Evolutionary conservation across 805 yeast species (phyloP), one percentile per base, ranked within the genome.

Genomic region (Schizosaccharomyces octosporus): DNA sequence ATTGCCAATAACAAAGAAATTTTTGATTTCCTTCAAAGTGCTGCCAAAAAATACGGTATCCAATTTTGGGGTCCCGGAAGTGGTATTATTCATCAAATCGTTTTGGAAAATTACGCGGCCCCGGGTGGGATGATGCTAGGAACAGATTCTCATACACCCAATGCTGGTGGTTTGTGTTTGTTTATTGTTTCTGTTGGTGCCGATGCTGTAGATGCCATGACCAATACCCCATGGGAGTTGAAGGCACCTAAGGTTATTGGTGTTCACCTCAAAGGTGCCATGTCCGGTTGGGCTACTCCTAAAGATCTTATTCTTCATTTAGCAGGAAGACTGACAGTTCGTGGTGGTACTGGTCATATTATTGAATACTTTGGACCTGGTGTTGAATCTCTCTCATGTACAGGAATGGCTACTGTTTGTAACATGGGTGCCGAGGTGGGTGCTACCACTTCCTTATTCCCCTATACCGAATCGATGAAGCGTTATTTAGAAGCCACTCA

Each of bases 341-440:
- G 87, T 24, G 97, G 97, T 77, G 97, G 97, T 76, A 89, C 97
- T 62, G 97, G 97, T 74, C 81, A 81, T 72, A 88, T 89, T 71
- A 94, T 90, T 66, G 97, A 89, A 78, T 89, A 89, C 78, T 89
- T 84, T 70, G 97, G 97, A 73, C 88, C 83, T 62, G 97, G 97
- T 79, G 89, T 89, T 62, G 81, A 84, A 69, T 79, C 90, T 63
- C 83, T 89, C 74, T 85, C 95, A 60, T 87, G 95, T 75, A 90
- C 97, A 61, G 97, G 97, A 80, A 89, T 89, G 97, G 97, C 94
- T 72, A 89, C 97, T 69, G 89, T 89, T 76, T 89, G 97, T 81
- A 89, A 89, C 76, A 89, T 89, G 97, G 97, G 97, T 79, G 97
- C 97, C 67, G 97, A 89, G 77, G 88, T 89, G 68, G 97, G 97